phyloP scores from a whole-genome alignment of 768 basidiomycete genomes.

The Pisolithus orientalis region DNA sequence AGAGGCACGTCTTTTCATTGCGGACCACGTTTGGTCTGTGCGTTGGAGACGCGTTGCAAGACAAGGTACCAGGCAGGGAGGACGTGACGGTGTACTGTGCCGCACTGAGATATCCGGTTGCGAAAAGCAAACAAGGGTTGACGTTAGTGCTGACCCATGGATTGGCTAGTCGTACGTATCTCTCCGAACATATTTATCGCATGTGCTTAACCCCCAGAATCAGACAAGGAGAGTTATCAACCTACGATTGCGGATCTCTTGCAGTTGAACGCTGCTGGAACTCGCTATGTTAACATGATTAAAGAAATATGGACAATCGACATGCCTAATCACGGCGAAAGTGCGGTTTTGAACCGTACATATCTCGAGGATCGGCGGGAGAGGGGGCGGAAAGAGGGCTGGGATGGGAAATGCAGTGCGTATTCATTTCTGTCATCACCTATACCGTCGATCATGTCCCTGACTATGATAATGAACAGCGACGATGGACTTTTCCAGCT shows the following conservation, averaged over 20 bases:
- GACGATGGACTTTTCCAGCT: slow-evolving; percentile 15
- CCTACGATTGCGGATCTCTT: slow-evolving; percentile 14
- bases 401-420: slow-evolving; percentile 18
- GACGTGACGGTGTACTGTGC: slow-evolving; percentile 13
- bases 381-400: not conserved
- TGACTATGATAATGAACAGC: slow-evolving; percentile 8
- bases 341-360: slow-evolving; percentile 26
- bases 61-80: not conserved
- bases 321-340: slow-evolving; percentile 31
- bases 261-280: not conserved
- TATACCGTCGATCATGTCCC: no score
- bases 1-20: slow-evolving; percentile 14
- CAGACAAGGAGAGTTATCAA: slow-evolving; percentile 27
- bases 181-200: not conserved
- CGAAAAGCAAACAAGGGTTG: slow-evolving; percentile 8
- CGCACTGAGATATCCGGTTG: slow-evolving; percentile 22
- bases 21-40: slow-evolving; percentile 12
- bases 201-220: not conserved
- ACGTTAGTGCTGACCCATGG: slow-evolving; percentile 25
- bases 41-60: not conserved
- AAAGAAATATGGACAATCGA: slow-evolving; percentile 31
- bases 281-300: slow-evolving; percentile 6
- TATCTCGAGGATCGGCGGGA: slow-evolving; percentile 20
- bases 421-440: not conserved
- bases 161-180: slow-evolving; percentile 19